Evolutionary conservation across 2,329 filamentous ascomycete genomes (phyloP).

Genomic region (Lachnellula arida): DNA sequence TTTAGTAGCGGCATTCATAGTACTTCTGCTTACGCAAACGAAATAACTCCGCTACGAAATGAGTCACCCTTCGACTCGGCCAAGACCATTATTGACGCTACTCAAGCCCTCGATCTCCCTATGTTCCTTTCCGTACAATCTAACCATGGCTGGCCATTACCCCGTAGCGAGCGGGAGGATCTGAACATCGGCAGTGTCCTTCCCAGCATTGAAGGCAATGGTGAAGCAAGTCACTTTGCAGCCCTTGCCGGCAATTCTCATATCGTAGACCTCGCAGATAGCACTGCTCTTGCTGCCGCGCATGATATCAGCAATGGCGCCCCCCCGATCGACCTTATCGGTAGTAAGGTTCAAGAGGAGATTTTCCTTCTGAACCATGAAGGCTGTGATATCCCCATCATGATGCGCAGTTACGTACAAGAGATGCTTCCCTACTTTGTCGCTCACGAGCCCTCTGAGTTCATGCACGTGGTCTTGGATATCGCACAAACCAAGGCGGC

Average conservation of each 20-base stretch:
- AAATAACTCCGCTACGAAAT: conserved; percentile 39
- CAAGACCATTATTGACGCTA: neutral
- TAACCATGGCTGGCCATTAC: neutral
- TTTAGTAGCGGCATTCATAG: conserved; percentile 61
- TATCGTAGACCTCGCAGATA: too few species aligned
- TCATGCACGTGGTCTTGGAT: neutral
- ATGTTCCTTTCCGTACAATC: neutral
- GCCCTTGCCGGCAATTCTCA: too few species aligned
- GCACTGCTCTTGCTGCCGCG: neutral
- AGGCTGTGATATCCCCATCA: neutral
- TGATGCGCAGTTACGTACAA: neutral
- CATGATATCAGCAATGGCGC: neutral
- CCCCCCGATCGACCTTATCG: neutral
- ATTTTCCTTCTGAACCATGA: neutral
- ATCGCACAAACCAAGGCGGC: neutral
- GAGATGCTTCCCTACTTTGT: neutral
- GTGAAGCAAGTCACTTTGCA: too few species aligned
- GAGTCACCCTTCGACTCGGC: neutral
- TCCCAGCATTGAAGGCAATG: too few species aligned
- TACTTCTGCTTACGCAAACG: conserved; percentile 55
- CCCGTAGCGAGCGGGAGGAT: too few species aligned
- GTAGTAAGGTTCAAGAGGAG: neutral
- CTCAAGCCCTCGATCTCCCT: neutral
- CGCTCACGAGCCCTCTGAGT: neutral
- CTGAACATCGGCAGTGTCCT: neutral